Conservation (phyloP, 75 land plant genomes). For the Picea sitchensis region DNA sequence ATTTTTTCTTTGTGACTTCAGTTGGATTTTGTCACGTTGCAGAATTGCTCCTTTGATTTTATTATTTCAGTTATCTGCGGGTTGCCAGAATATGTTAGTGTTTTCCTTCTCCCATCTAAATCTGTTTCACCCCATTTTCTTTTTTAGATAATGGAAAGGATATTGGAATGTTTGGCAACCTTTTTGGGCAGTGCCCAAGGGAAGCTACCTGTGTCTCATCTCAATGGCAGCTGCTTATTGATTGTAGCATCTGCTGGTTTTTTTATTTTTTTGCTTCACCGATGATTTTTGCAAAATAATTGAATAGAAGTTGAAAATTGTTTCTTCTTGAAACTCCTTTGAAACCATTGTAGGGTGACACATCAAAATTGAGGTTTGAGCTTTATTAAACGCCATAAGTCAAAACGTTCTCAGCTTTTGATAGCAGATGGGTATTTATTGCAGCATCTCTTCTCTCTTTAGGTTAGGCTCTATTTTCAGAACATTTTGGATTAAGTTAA, state of each 20-base stretch:
- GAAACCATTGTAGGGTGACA: background rate
- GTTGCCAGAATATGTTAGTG: background rate
- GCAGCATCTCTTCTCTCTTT: background rate
- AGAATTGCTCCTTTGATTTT: background rate
- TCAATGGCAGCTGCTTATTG: slow-evolving; percentile 3
- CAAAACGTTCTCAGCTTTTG: background rate
- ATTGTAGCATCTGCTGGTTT: background rate
- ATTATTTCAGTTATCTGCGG: slow-evolving; percentile 2
- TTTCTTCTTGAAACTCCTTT: background rate
- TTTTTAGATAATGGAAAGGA: slow-evolving; percentile 4
- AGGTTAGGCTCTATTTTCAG: background rate
- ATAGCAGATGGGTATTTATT: background rate
- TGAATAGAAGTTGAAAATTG: background rate
- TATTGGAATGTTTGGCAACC: slow-evolving; percentile 3
- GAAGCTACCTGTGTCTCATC: slow-evolving; percentile 4
- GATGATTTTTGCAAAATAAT: slow-evolving; percentile 5
- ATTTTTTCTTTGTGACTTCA: background rate
- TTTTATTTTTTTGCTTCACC: background rate
- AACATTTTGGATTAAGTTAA: background rate
- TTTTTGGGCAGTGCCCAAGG: background rate
- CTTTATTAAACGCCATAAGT: background rate
- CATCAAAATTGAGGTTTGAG: background rate
- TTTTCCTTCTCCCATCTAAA: background rate
- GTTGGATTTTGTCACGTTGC: background rate
- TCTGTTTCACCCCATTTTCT: background rate